Percentiles rank a stretch among this genome's conserved stretches.
Conservation (phyloP, 768 basidiomycete genomes). For the Pulveroboletus frians region DNA sequence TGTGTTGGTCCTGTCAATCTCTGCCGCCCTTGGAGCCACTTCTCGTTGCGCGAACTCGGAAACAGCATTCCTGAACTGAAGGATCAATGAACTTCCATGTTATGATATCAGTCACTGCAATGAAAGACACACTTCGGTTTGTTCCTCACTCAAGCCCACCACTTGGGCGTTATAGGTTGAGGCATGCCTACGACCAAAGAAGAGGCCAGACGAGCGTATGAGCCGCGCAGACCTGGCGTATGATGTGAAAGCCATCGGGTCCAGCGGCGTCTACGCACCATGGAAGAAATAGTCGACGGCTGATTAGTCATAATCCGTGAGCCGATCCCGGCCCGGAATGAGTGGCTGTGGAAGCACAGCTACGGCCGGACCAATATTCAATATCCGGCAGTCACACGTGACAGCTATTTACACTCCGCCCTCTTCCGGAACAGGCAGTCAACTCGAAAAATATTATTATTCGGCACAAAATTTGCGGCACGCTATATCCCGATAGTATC, state of each 20-base stretch:
- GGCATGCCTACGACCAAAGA: slow-evolving; percentile 6
- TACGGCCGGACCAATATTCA: too few species aligned
- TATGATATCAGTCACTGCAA: neutral
- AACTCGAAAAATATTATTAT: neutral
- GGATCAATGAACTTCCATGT: neutral
- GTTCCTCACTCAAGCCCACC: slow-evolving; percentile 75
- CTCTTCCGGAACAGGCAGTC: too few species aligned
- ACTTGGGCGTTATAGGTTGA: slow-evolving; percentile 70
- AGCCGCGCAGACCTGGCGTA: slow-evolving; percentile 8
- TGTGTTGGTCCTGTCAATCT: slow-evolving; percentile 80
- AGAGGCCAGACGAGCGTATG: neutral
- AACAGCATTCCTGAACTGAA: slow-evolving; percentile 77
- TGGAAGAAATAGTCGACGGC: too few species aligned
- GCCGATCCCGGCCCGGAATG: too few species aligned
- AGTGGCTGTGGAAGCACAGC: too few species aligned
- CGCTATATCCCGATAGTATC: slow-evolving; percentile 31
- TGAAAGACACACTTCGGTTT: slow-evolving; percentile 56
- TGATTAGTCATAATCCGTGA: too few species aligned
- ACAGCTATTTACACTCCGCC: too few species aligned
- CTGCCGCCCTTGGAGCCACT: slow-evolving; percentile 78
- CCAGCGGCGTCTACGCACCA: too few species aligned
- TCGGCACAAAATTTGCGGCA: slow-evolving; percentile 22
- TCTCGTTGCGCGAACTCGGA: slow-evolving; percentile 77
- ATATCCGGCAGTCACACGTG: too few species aligned
- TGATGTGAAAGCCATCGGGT: slow-evolving; percentile 12